Percentiles rank a stretch among this genome's conserved stretches.
Conservation (phyloP, 2,329 filamentous ascomycete species). For the Fusarium praegraminearum region DNA sequence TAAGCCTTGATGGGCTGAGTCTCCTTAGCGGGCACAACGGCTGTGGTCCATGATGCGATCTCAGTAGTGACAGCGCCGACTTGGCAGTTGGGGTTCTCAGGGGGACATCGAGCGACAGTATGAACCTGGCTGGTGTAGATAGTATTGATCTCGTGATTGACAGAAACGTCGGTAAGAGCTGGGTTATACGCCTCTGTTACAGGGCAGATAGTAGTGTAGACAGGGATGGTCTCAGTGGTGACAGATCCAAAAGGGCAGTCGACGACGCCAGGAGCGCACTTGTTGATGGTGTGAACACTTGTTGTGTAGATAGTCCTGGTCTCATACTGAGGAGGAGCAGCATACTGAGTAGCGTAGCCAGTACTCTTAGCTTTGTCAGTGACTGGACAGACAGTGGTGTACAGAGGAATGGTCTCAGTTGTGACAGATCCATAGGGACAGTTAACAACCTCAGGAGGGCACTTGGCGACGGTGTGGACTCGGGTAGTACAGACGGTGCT, state of each 20-base stretch:
- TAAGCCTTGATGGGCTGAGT: conserved; percentile 29
- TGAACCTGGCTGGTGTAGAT: conserved; percentile 66
- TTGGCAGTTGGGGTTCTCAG: conserved; percentile 63
- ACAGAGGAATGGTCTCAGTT: conserved; percentile 57
- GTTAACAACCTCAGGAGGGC: conserved; percentile 24
- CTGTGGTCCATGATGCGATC: conserved; percentile 43
- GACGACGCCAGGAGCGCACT: conserved; percentile 63
- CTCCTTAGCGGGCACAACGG: conserved; percentile 33
- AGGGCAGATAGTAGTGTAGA: conserved; percentile 35
- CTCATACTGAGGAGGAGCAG: conserved; percentile 30
- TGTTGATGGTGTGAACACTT: conserved; percentile 65
- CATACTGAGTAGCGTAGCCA: conserved; percentile 23
- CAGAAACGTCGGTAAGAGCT: conserved; percentile 26
- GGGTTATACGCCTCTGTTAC: conserved; percentile 29
- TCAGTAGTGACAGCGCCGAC: conserved; percentile 51
- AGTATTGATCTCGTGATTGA: conserved; percentile 51
- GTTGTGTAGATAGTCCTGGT: conserved; percentile 64
- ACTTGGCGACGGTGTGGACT: conserved; percentile 57
- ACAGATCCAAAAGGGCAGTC: conserved; percentile 59
- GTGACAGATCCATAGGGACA: conserved; percentile 48
- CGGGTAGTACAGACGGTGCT: conserved; percentile 57
- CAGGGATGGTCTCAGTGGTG: conserved; percentile 48
- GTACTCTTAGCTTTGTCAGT: conserved; percentile 39
- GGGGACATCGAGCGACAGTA: conserved; percentile 67
- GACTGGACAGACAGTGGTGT: conserved; percentile 61